Base-by-base conservation (phyloP, 208 protist genomes). In the Trypanosoma conorhini region DNA sequence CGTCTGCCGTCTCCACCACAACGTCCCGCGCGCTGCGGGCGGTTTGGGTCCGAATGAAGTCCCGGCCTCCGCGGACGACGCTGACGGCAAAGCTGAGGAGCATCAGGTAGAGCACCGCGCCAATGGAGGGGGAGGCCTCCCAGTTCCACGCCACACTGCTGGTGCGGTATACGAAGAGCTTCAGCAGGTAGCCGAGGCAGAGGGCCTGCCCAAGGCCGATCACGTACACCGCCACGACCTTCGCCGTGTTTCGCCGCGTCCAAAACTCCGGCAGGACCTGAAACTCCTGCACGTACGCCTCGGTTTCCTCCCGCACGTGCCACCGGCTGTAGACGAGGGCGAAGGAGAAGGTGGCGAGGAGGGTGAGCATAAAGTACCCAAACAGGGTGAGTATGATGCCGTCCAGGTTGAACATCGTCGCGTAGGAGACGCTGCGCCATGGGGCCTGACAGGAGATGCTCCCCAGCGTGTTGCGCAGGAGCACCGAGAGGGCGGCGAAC, bases 71-170 rank as follows among this genome's bases (percentile, higher is more conserved):
- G 19, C 55, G 33, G 3, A 48, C 28, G 13, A 70, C 22, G 3
- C 26, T 51, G 52, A 78, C 69, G 12, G 48, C 28, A 21, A 76
- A 40, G 24, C 69, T 67, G 5, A 80, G 60, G 35, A 58, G 56
- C 10, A 5, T 35, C 62, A 70, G 30, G 46, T 82, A 83, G 55
- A 86, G 21, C 8, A 89, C 44, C 15, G 74, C 78, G 21, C 88
- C 88, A n/a, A 87, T 62, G 22, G 86, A 71, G 12, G 85, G 86
- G n/a, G 86, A 86, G 5, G 76, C 74, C 70, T 94, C 88, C 85
- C 88, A 91, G 67, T 80, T 92, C 86, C 88, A 94, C 46, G 65
- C 83, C 30, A 89, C 58, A 40, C 54, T 70, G 52, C 76, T 88
- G 4, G 84, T 87, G 35, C 62, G 50, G 75, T 92, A 94, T 17